Conservation (phyloP, 371 early-diverging fungal genomes). For the Sporodiniella umbellata region DNA sequence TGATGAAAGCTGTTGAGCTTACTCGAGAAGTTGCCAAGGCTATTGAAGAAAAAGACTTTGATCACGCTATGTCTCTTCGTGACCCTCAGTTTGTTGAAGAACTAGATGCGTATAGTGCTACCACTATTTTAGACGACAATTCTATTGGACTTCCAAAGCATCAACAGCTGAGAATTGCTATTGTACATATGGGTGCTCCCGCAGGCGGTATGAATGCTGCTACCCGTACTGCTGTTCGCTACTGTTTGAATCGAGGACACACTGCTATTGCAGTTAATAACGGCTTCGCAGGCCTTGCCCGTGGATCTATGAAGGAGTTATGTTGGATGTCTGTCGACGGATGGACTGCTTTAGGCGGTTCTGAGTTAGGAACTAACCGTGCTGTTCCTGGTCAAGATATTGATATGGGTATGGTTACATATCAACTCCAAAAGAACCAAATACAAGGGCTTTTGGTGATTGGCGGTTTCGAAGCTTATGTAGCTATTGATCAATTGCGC, state of each 20-base stretch:
- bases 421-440: conserved; percentile 85
- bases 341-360: conserved; percentile 93
- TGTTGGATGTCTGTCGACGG: conserved; percentile 86
- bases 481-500: conserved; percentile 72
- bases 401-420: conserved; percentile 86
- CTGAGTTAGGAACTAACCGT: conserved; percentile 94
- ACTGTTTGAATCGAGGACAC: conserved; percentile 85
- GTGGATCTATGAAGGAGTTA: conserved; percentile 73
- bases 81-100: conserved; percentile 86
- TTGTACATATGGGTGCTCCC: conserved; percentile 94
- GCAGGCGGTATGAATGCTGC: conserved; percentile 99
- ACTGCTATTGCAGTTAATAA: conserved; percentile 84
- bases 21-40: conserved; percentile 89
- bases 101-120: conserved; percentile 59
- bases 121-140: conserved; percentile 40
- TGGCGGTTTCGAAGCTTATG: conserved; percentile 95
- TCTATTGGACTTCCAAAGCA: conserved; percentile 32
- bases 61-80: conserved; percentile 86
- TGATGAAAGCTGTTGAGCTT: conserved; percentile 91
- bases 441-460: conserved; percentile 90
- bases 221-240: conserved; percentile 86
- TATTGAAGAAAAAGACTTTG: conserved; percentile 82
- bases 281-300: conserved; percentile 93
- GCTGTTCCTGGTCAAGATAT: conserved; percentile 71
- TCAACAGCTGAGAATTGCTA: conserved; percentile 79